Evolutionary conservation across 2,329 filamentous ascomycete genomes (phyloP).

Genomic region (Fusarium fracticaudum): DNA sequence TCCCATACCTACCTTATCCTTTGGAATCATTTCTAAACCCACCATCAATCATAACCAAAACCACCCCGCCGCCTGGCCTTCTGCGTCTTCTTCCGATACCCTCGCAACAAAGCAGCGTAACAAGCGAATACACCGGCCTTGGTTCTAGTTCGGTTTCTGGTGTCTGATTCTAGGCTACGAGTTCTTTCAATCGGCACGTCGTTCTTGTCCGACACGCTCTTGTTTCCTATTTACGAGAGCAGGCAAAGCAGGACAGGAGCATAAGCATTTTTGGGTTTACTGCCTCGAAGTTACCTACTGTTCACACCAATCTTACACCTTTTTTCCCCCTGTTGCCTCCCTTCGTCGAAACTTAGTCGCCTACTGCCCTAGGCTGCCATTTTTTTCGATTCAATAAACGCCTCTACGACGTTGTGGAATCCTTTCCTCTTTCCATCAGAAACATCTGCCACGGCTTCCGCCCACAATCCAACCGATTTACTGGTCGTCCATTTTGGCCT

Average conservation of each 20-base stretch:
- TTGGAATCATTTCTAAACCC: slow-evolving; percentile 2
- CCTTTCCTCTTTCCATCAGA: slow-evolving; percentile 9
- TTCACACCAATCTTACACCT: slow-evolving; percentile 15
- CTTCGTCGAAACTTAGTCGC: slow-evolving; percentile 25
- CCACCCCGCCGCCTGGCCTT: slow-evolving; percentile 14
- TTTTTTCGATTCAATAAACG: slow-evolving; percentile 28
- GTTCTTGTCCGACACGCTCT: slow-evolving; percentile 21
- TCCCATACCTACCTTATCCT: slow-evolving; percentile 1
- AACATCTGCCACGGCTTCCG: slow-evolving; percentile 6
- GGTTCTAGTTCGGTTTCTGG: slow-evolving; percentile 10
- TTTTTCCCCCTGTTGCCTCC: slow-evolving; percentile 8
- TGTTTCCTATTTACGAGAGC: slow-evolving; percentile 7
- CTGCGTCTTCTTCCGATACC: slow-evolving; percentile 22
- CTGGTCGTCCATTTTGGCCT: not conserved
- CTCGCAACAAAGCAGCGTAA: slow-evolving; percentile 28
- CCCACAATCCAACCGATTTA: slow-evolving; percentile 22
- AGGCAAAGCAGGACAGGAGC: not conserved
- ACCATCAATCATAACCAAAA: slow-evolving; percentile 18
- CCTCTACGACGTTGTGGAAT: slow-evolving; percentile 16
- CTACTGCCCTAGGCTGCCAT: slow-evolving; percentile 27
- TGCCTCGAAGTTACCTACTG: slow-evolving; percentile 30
- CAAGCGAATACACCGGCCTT: slow-evolving; percentile 14
- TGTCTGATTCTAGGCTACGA: not conserved
- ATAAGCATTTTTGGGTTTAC: slow-evolving; percentile 11
- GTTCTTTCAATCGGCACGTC: slow-evolving; percentile 21